phyloP scores from a whole-genome alignment of 2,329 filamentous ascomycete species.

The Chaetothyriales sp. region DNA sequence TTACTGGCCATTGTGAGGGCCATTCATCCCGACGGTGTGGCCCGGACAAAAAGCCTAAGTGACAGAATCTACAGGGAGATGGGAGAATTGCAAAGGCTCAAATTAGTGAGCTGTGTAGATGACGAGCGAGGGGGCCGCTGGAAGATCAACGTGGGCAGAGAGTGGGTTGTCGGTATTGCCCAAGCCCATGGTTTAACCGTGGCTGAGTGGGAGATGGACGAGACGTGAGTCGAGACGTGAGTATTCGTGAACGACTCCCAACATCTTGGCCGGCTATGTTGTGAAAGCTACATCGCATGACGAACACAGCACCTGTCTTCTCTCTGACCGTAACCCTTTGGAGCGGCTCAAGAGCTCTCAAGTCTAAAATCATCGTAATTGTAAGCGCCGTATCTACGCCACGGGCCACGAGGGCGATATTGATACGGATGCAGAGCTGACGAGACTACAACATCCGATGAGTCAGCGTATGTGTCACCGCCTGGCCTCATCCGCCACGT shows the following conservation, averaged over 20 bases:
- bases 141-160: slow-evolving; percentile 34
- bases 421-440: too few relatives aligned
- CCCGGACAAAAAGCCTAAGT: slow-evolving; percentile 24
- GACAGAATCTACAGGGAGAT: slow-evolving; percentile 34
- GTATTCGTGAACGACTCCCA: background rate
- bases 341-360: too few relatives aligned
- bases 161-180: slow-evolving; percentile 33
- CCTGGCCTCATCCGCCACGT: too few relatives aligned
- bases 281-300: too few relatives aligned
- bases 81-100: slow-evolving; percentile 32
- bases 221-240: background rate
- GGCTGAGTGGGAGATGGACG: slow-evolving; percentile 30
- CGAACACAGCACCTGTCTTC: too few relatives aligned
- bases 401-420: too few relatives aligned
- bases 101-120: slow-evolving; percentile 26
- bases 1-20: slow-evolving; percentile 35
- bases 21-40: slow-evolving; percentile 31
- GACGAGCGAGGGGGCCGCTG: slow-evolving; percentile 29
- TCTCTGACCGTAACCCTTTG: too few relatives aligned
- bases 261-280: too few relatives aligned
- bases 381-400: too few relatives aligned
- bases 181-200: slow-evolving; percentile 28
- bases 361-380: too few relatives aligned
- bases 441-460: too few relatives aligned
- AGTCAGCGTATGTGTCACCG: too few relatives aligned